Percentiles rank a stretch among this genome's conserved stretches.
Evolutionary conservation across 257 asterid genomes (phyloP).

Genomic region (Fraxinus cuspidata): DNA sequence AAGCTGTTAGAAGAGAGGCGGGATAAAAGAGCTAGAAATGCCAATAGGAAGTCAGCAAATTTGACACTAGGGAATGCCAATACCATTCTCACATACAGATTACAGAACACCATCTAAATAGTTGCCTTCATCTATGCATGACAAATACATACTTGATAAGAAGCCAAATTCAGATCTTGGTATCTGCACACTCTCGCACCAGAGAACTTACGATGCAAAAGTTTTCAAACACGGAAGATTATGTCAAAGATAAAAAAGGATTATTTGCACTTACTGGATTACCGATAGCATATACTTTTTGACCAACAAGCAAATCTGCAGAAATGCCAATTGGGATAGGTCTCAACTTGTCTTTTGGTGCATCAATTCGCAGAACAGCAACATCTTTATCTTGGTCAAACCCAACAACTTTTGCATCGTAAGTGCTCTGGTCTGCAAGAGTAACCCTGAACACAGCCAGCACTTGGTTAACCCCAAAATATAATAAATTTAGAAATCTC

Average conservation of each 20-base stretch:
- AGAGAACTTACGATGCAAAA: neutral
- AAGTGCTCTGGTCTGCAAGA: slow-evolving; percentile 88
- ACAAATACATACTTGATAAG: neutral
- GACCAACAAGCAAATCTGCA: slow-evolving; percentile 96
- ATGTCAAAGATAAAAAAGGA: slow-evolving; percentile 8
- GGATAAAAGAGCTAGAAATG: slow-evolving; percentile 13
- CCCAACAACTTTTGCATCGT: slow-evolving; percentile 88
- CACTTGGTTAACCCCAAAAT: slow-evolving; percentile 22
- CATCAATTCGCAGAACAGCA: slow-evolving; percentile 78
- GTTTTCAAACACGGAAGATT: slow-evolving; percentile 9
- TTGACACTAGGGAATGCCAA: neutral
- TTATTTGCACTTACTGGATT: slow-evolving; percentile 69
- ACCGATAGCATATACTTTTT: slow-evolving; percentile 96
- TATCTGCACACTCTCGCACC: neutral
- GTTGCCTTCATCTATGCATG: slow-evolving; percentile 7
- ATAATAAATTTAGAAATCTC: neutral
- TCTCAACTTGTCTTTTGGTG: slow-evolving; percentile 75
- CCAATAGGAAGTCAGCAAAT: neutral
- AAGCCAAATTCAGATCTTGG: neutral
- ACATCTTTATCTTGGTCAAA: slow-evolving; percentile 99
- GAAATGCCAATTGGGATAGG: slow-evolving; percentile 92
- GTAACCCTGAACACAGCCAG: slow-evolving; percentile 64
- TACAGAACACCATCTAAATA: neutral
- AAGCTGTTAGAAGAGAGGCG: neutral
- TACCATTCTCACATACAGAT: slow-evolving; percentile 7